Conservation (phyloP, 1,139 yeast genomes). For the Candida sp. region DNA sequence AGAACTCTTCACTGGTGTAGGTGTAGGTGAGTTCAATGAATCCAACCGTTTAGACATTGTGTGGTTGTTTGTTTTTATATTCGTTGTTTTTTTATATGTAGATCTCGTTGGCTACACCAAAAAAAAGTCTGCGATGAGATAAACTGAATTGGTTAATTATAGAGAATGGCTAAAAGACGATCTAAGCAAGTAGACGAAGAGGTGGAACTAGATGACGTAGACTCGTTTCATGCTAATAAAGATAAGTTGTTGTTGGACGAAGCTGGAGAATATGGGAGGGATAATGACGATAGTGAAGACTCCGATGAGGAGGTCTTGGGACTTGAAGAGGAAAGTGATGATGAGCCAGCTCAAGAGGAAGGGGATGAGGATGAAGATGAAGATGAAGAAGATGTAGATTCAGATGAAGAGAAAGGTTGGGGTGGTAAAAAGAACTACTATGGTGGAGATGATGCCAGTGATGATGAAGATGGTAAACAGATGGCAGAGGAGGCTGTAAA, state of each 20-base stretch:
- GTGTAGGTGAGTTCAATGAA: slow-evolving; percentile 36
- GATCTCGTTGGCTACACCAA: neutral
- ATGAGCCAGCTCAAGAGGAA: slow-evolving; percentile 17
- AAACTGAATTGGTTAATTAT: neutral
- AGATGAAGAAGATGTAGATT: slow-evolving; percentile 43
- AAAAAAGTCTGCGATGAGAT: slow-evolving; percentile 3
- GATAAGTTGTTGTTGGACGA: slow-evolving; percentile 60
- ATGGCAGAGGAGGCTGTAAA: slow-evolving; percentile 88
- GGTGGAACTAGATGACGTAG: slow-evolving; percentile 61
- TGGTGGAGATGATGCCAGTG: slow-evolving; percentile 75
- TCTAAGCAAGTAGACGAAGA: slow-evolving; percentile 16
- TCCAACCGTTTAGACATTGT: slow-evolving; percentile 44
- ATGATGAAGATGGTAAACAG: slow-evolving; percentile 72
- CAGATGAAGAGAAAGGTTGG: slow-evolving; percentile 53
- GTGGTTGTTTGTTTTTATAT: too few species aligned
- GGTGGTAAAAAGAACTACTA: slow-evolving; percentile 76
- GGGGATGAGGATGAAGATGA: slow-evolving; percentile 32
- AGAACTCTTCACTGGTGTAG: slow-evolving; percentile 40
- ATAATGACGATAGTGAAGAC: slow-evolving; percentile 29
- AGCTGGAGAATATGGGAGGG: slow-evolving; percentile 45
- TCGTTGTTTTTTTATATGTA: neutral
- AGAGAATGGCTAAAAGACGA: slow-evolving; percentile 10
- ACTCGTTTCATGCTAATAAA: slow-evolving; percentile 62
- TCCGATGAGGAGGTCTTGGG: slow-evolving; percentile 31
- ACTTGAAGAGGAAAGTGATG: slow-evolving; percentile 23